phyloP scores from a whole-genome alignment of 176 grass and related monocot genomes.

The Bolboschoenus planiculmis region DNA sequence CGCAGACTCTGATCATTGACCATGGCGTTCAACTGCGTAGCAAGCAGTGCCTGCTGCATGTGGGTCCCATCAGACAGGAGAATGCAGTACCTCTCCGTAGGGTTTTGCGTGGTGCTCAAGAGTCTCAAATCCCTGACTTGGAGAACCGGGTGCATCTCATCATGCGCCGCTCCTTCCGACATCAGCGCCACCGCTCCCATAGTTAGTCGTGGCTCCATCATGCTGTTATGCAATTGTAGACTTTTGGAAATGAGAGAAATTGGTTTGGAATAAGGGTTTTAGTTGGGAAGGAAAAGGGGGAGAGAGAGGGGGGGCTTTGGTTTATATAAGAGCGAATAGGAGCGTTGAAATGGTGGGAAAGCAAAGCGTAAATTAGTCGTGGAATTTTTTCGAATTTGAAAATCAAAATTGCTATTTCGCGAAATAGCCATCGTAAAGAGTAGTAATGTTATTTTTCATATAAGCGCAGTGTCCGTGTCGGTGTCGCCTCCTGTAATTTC shows the following conservation, averaged over 20 bases:
- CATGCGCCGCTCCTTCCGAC: slow-evolving; percentile 30
- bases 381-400: too few relatives aligned
- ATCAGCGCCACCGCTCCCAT: slow-evolving; percentile 39
- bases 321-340: neutral
- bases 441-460: too few relatives aligned
- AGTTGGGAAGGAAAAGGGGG: neutral
- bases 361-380: too few relatives aligned
- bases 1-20: slow-evolving; percentile 25
- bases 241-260: neutral
- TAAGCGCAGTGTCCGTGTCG: too few relatives aligned
- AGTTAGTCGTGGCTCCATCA: slow-evolving; percentile 40
- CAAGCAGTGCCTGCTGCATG: slow-evolving; percentile 78
- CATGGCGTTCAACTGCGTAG: slow-evolving; percentile 43
- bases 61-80: slow-evolving; percentile 64
- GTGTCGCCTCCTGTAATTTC: too few relatives aligned
- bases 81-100: slow-evolving; percentile 54
- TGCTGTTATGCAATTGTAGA: neutral
- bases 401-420: too few relatives aligned
- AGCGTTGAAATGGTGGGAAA: neutral
- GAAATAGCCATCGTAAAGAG: too few relatives aligned
- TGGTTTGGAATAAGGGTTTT: neutral
- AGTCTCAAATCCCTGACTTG: slow-evolving; percentile 51
- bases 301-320: neutral
- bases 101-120: slow-evolving; percentile 29
- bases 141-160: slow-evolving; percentile 49